Base-by-base conservation (phyloP, 2,329 filamentous ascomycete genomes). In the Simplicillium sp. region DNA sequence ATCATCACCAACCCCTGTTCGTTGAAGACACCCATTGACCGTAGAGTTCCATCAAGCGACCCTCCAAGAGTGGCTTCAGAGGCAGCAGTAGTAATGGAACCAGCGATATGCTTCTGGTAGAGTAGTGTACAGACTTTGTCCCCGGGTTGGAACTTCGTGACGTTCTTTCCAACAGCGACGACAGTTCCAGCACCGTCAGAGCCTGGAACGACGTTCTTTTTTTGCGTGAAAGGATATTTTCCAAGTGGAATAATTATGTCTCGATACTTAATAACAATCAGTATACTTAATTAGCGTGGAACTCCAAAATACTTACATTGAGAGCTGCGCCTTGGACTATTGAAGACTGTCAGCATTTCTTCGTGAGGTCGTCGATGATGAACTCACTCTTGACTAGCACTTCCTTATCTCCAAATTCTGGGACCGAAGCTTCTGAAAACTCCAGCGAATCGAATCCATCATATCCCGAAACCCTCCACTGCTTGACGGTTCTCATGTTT, bases 1-100 rank as follows among this genome's bases (percentile, higher is more conserved):
- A 75, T 69, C 32, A 59, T 54, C 8, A 86, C 78, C 3, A 86
- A 68, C 1, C 77, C 79, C 36, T 83, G 72, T 32, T 61, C 57
- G 38, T 52, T 46, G 37, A 60, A 61, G 5, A 47, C 49, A 2
- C 50, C 58, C n/a, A 51, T 40, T 3, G 50, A 38, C 15, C 58
- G 55, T 11, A 62, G 43, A 2, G 57, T 60, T 15, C 59, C 58
- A 28, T 62, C 53, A 0, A 53, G 11, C 0, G 47, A 46, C 12
- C 46, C 52, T 7, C 58, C 59, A 11, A 56, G 48, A 1, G 48
- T 50, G 11, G 37, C 36, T 15, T 16, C 36, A 12, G 33, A 36
- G 13, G 35, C 36, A 7, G 35, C 29, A 5, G 29, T 37, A 1
- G 74, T 77, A 12, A 50, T 40, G 2, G 53, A 39, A 4, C 52